Evolutionary conservation across 257 asterid genomes (phyloP), one percentile per base, ranked within the genome.

Genomic region (Prunella vulgaris): DNA sequence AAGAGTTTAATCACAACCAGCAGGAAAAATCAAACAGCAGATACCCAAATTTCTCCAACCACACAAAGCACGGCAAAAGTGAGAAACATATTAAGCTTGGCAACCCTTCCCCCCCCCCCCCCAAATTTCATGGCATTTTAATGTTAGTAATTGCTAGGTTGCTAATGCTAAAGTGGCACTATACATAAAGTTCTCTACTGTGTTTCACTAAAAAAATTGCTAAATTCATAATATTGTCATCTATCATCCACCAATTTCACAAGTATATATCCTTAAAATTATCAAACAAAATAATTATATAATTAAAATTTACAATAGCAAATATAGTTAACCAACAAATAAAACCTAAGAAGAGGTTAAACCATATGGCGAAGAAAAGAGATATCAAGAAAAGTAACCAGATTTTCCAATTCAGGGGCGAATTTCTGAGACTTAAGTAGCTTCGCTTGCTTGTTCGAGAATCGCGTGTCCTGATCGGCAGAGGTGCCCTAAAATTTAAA

Each of bases 361-460:
- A 13, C 65, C 35, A 57, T 52, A 52, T 7, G 8, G 21, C 2
- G 27, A 60, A 27, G 70, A 37, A 2, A 18, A 74, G 17, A 20
- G 8, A 63, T 61, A 13, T 48, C 6, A 60, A 35, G 32, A 48
- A 58, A 48, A 76, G 88, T 21, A 66, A 93, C 99, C 97, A 85
- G 84, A 66, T 84, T 80, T 28, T 94, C 99, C 86, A 94, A 81
- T 94, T 94, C 99, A 22, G 95, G 83, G 46, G 99, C 87, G 72
- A 94, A 94, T 81, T 94, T 94, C 84, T 91, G 97, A 62, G 99
- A 91, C 83, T 94, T 91, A 57, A 94, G 66, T 17, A 94, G 87
- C 79, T 91, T 94, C 10, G 96, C 97, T 81, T 94, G 97, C 87
- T 94, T 94, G 88, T 94, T 94, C 78, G 99, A 94, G 85, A 94